These are phyloP conservation scores for Viola pubescens DNA, from an alignment of 441 rosid species.

Conservation along the genomic window DNA sequence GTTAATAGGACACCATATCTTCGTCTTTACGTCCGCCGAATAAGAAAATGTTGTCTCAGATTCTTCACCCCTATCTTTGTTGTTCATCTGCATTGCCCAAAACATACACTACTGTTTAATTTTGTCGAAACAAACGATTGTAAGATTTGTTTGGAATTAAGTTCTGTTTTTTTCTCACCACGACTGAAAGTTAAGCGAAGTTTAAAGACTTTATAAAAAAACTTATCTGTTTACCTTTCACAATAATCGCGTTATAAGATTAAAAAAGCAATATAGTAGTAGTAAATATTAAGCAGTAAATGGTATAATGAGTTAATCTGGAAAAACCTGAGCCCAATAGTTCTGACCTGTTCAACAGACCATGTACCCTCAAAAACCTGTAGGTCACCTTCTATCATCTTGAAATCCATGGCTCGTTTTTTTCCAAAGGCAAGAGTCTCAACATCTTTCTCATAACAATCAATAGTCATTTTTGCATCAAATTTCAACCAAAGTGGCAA, in stretches of 20 bases:
- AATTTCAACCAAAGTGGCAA: slow-evolving; percentile 72
- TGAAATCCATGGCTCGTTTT: slow-evolving; percentile 76
- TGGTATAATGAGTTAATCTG: no score
- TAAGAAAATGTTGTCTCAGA: slow-evolving; percentile 51
- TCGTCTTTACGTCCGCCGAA: slow-evolving; percentile 58
- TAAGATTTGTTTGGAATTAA: not conserved
- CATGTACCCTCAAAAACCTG: slow-evolving; percentile 75
- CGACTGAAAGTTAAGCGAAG: no score
- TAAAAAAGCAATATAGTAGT: no score
- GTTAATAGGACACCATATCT: slow-evolving; percentile 63
- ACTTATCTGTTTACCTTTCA: not conserved
- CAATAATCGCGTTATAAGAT: no score
- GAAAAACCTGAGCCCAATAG: not conserved
- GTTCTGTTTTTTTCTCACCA: no score
- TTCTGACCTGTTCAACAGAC: slow-evolving; percentile 74
- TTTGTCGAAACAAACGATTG: not conserved
- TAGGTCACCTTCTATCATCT: slow-evolving; percentile 89
- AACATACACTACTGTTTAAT: not conserved
- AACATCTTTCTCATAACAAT: slow-evolving; percentile 78
- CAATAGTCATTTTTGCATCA: slow-evolving; percentile 73
- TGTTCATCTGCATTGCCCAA: slow-evolving; percentile 34
- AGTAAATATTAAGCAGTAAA: no score
- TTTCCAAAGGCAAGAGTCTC: slow-evolving; percentile 42
- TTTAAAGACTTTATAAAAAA: no score
- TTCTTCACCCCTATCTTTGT: slow-evolving; percentile 30